Evolutionary conservation across 2,329 filamentous ascomycete genomes (phyloP).

Genomic region (Aspergillus uvarum): DNA sequence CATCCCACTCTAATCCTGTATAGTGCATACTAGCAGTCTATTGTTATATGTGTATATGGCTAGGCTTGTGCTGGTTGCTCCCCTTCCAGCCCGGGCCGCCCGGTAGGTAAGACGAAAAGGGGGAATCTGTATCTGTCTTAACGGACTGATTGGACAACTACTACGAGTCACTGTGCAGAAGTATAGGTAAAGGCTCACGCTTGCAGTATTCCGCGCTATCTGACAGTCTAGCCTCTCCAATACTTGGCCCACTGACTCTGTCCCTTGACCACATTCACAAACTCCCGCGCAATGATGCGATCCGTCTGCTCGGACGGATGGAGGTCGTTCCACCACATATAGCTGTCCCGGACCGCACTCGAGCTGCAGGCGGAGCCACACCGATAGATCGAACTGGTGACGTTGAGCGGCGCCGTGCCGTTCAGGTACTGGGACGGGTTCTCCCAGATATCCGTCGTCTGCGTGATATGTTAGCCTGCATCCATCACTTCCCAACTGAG

Average conservation of each 20-base stretch:
- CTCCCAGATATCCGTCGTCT: conserved; percentile 59
- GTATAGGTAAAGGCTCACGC: no score
- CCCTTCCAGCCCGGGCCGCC: no score
- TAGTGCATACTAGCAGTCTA: no score
- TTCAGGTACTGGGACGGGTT: conserved; percentile 63
- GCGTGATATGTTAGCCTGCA: not conserved
- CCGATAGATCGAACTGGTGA: conserved; percentile 57
- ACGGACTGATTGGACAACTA: no score
- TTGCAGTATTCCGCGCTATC: no score
- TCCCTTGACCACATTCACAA: conserved; percentile 56
- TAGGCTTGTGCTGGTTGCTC: no score
- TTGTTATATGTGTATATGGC: no score
- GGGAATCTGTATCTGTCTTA: no score
- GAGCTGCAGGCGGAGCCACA: conserved; percentile 46
- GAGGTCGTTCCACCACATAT: conserved; percentile 71
- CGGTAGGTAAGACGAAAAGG: no score
- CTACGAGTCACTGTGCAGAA: no score
- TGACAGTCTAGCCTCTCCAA: conserved; percentile 15
- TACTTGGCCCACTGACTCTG: conserved; percentile 32
- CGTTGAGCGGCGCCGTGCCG: conserved; percentile 61
- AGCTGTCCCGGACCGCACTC: conserved; percentile 55
- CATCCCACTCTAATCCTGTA: no score
- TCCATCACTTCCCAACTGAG: not conserved
- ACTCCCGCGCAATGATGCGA: conserved; percentile 57
- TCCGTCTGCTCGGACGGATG: conserved; percentile 68